phyloP scores from a whole-genome alignment of 78 protist species.

The Dictyostelium brefeldianum region DNA sequence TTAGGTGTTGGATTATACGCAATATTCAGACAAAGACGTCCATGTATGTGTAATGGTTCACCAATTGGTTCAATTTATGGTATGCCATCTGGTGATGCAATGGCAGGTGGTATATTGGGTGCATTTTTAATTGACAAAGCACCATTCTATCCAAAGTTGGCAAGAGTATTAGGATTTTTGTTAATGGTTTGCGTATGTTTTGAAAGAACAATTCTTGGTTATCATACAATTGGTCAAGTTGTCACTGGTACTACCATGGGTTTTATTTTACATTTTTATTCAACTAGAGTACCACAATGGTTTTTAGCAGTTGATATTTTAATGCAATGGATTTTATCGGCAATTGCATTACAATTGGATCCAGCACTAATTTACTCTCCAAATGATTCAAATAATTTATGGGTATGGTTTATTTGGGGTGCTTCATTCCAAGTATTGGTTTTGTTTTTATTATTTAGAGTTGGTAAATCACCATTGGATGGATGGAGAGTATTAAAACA shows the following conservation, averaged over 20 bases:
- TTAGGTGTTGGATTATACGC: slow-evolving; percentile 81
- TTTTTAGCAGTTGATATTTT: slow-evolving; percentile 48
- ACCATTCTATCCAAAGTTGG: slow-evolving; percentile 66
- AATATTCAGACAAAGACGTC: slow-evolving; percentile 69
- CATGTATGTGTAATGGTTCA: slow-evolving; percentile 61
- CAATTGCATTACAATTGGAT: slow-evolving; percentile 49
- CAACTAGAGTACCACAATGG: slow-evolving; percentile 83
- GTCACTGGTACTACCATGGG: slow-evolving; percentile 75
- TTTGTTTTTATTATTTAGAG: slow-evolving; percentile 17
- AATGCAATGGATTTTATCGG: slow-evolving; percentile 51
- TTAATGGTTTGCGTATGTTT: slow-evolving; percentile 73
- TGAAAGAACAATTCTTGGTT: slow-evolving; percentile 75
- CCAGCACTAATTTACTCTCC: slow-evolving; percentile 32
- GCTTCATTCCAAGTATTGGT: slow-evolving; percentile 72
- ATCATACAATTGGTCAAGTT: slow-evolving; percentile 71
- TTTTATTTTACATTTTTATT: slow-evolving; percentile 67
- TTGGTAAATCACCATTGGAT: slow-evolving; percentile 40
- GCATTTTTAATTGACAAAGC: slow-evolving; percentile 69
- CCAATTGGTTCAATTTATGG: slow-evolving; percentile 74
- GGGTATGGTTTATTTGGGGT: slow-evolving; percentile 82
- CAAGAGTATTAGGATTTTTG: slow-evolving; percentile 57
- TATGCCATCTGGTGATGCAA: slow-evolving; percentile 82
- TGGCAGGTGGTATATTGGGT: slow-evolving; percentile 80
- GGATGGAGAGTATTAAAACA: slow-evolving; percentile 57
- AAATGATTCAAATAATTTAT: slow-evolving; percentile 75